A percentile compares a stretch with the other conserved stretches of the same genome.
Conservation (phyloP, 352 stramenopile genomes). For the Phytophthora agathidicida region DNA sequence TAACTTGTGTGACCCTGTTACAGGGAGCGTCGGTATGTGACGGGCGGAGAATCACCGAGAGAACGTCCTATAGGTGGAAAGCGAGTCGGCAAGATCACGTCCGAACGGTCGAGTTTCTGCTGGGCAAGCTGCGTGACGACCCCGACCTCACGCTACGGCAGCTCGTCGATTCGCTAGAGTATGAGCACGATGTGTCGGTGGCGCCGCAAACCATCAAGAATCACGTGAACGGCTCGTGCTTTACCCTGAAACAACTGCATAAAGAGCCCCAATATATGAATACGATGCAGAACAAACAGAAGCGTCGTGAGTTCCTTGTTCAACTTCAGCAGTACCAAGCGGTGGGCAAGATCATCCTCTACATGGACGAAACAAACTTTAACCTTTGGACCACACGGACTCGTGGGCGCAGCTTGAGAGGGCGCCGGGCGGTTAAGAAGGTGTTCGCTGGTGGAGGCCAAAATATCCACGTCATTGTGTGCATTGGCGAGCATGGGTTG, state of each 20-base stretch:
- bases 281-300: conserved; percentile 20
- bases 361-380: conserved; percentile 31
- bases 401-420: background rate
- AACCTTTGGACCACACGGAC: conserved; percentile 14
- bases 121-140: background rate
- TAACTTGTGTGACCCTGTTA: too few relatives aligned
- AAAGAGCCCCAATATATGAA: conserved; percentile 22
- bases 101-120: background rate
- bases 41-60: too few relatives aligned
- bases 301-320: conserved; percentile 4
- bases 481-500: conserved; percentile 1
- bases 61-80: too few relatives aligned
- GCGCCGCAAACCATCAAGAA: background rate
- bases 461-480: conserved; percentile 26
- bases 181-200: background rate
- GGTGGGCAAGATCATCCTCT: background rate
- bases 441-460: conserved; percentile 6
- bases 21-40: too few relatives aligned
- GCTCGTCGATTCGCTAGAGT: background rate
- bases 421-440: background rate
- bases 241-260: conserved; percentile 22
- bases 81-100: too few relatives aligned
- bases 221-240: background rate
- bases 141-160: conserved; percentile 4
- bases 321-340: conserved; percentile 6